Conservation (phyloP, 805 yeast genomes). For the Starmerella apis region DNA sequence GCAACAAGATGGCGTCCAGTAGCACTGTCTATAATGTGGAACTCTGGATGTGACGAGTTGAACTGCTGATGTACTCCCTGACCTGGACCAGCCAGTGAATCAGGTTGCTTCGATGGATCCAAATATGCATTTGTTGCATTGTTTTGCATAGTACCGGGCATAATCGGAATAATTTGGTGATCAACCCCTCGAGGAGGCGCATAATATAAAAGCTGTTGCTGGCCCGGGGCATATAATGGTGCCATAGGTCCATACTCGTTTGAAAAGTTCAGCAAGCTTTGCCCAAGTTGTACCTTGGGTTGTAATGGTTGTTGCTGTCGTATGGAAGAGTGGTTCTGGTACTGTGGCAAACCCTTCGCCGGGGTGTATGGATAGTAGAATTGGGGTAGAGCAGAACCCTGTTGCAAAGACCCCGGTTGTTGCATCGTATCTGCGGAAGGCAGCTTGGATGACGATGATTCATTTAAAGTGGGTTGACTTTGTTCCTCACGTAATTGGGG, state of each 20-base stretch:
- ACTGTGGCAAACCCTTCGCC: background rate
- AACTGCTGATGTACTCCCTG: background rate
- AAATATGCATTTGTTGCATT: background rate
- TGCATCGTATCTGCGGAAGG: no score
- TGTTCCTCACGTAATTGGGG: no score
- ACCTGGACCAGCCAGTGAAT: background rate
- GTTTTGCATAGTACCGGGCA: background rate
- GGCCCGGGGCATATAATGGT: background rate
- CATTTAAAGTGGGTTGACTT: no score
- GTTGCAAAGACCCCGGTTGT: no score
- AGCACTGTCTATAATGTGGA: conserved; percentile 19
- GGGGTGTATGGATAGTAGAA: conserved; percentile 8
- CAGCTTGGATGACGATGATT: no score
- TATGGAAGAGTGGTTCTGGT: background rate
- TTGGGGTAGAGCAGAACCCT: background rate
- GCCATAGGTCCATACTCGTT: background rate
- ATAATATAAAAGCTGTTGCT: background rate
- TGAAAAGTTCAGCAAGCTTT: background rate
- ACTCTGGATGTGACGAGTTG: conserved; percentile 15
- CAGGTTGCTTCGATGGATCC: background rate
- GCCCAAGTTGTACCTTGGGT: background rate
- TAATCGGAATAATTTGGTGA: background rate
- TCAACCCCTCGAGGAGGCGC: conserved; percentile 3
- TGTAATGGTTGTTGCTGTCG: background rate
- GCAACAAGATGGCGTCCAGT: conserved; percentile 19